Conservation (phyloP, 2,329 filamentous ascomycete genomes). For the Stromatinia cepivora region DNA sequence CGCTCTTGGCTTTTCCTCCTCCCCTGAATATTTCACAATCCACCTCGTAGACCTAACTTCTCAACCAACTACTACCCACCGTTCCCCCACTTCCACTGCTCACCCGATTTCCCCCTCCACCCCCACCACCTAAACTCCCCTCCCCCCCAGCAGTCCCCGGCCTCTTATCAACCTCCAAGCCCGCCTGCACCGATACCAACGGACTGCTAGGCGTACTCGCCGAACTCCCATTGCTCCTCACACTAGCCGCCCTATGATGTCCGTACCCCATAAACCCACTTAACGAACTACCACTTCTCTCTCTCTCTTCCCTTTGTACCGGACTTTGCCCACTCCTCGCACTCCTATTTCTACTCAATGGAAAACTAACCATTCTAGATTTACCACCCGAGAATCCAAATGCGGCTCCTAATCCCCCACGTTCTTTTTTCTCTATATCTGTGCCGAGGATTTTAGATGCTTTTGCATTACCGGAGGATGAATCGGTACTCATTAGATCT, state of each 20-base stretch:
- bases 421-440: constrained; percentile 23
- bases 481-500: constrained; percentile 23
- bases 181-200: background rate
- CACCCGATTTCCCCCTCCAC: background rate
- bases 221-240: constrained; percentile 20
- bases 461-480: constrained; percentile 10
- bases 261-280: constrained; percentile 20
- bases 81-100: constrained; percentile 44
- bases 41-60: constrained; percentile 45
- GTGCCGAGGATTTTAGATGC: constrained; percentile 9
- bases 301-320: background rate
- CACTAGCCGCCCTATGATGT: constrained; percentile 17
- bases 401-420: constrained; percentile 7
- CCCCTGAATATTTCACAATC: too few relatives aligned
- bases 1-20: background rate
- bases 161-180: background rate
- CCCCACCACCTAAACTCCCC: constrained; percentile 49
- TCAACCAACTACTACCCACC: constrained; percentile 50
- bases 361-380: constrained; percentile 13
- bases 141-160: constrained; percentile 48
- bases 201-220: constrained; percentile 19
- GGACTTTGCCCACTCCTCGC: background rate
- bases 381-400: constrained; percentile 1
- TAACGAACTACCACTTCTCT: constrained; percentile 5
- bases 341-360: constrained; percentile 18